phyloP scores from a whole-genome alignment of 2,329 filamentous ascomycete species.

The Hymenoscyphus albidus region DNA sequence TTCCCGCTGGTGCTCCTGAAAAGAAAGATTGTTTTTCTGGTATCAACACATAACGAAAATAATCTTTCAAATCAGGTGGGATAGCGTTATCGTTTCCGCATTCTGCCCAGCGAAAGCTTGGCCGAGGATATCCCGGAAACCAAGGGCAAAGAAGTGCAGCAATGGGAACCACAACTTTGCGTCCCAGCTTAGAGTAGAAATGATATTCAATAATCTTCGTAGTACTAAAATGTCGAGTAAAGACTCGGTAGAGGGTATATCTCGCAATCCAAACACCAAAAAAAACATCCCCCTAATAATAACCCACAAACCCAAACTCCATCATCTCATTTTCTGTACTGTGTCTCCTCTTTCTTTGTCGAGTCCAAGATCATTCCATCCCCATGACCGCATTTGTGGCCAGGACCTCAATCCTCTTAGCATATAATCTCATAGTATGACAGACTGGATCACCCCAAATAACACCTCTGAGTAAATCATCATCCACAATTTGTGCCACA shows the following conservation, averaged over 20 bases:
- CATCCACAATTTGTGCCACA: conserved; percentile 63
- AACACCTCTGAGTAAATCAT: conserved; percentile 64
- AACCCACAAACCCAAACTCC: neutral
- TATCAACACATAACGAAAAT: no score
- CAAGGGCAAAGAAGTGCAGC: neutral
- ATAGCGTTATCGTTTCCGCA: no score
- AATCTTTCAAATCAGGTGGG: no score
- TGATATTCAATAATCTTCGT: neutral
- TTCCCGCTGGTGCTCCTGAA: no score
- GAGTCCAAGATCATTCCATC: neutral
- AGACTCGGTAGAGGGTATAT: neutral
- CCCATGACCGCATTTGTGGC: conserved; percentile 63
- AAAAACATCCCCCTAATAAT: neutral
- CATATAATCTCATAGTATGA: conserved; percentile 78
- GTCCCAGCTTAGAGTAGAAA: neutral
- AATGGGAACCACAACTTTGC: neutral
- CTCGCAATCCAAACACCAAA: neutral
- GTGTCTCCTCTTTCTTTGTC: neutral
- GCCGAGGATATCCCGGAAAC: neutral
- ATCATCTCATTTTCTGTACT: neutral
- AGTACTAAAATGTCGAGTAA: neutral
- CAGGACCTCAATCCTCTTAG: conserved; percentile 64
- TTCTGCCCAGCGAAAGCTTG: neutral
- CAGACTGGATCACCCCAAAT: conserved; percentile 80
- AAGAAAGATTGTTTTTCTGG: no score